phyloP scores from a whole-genome alignment of 176 grass and related monocot species.

The Zoysia pacifica region DNA sequence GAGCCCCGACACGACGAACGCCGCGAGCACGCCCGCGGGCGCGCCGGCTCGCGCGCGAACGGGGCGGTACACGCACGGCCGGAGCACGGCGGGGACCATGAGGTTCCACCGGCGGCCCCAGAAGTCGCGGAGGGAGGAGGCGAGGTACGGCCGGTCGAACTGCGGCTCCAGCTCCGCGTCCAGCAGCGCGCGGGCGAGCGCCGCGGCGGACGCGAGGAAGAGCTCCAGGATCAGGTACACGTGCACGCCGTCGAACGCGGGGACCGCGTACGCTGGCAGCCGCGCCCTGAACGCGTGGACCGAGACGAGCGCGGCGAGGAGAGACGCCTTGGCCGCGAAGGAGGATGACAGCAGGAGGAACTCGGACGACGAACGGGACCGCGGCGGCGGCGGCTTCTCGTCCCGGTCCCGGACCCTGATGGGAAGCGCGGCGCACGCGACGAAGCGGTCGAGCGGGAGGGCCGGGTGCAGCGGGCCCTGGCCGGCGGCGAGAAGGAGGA shows the following conservation, averaged over 20 bases:
- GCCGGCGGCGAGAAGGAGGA: slow-evolving; percentile 60
- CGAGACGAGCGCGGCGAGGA: slow-evolving; percentile 50
- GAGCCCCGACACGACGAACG: slow-evolving; percentile 63
- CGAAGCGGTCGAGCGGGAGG: slow-evolving; percentile 50
- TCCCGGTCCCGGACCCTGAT: slow-evolving; percentile 39
- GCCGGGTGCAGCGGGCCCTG: slow-evolving; percentile 47
- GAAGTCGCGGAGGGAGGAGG: slow-evolving; percentile 60
- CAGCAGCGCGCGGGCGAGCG: slow-evolving; percentile 43
- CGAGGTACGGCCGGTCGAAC: slow-evolving; percentile 65
- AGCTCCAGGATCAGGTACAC: slow-evolving; percentile 66
- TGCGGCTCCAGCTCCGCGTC: slow-evolving; percentile 62
- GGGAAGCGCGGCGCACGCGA: slow-evolving; percentile 55
- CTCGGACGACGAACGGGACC: background rate
- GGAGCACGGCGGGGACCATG: slow-evolving; percentile 69
- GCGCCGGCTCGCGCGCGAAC: slow-evolving; percentile 50
- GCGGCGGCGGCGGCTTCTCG: background rate
- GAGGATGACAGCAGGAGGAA: slow-evolving; percentile 15
- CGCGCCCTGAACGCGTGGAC: slow-evolving; percentile 19
- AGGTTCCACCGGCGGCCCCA: slow-evolving; percentile 78
- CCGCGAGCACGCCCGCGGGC: slow-evolving; percentile 46
- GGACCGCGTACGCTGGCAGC: slow-evolving; percentile 38
- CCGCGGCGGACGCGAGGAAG: slow-evolving; percentile 49
- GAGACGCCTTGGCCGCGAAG: slow-evolving; percentile 48
- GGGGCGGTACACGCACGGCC: slow-evolving; percentile 62
- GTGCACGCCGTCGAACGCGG: slow-evolving; percentile 53